A percentile compares a stretch with the other conserved stretches of the same genome.
Evolutionary conservation across 441 rosid genomes (phyloP).

Genomic region (Breynia disticha): DNA sequence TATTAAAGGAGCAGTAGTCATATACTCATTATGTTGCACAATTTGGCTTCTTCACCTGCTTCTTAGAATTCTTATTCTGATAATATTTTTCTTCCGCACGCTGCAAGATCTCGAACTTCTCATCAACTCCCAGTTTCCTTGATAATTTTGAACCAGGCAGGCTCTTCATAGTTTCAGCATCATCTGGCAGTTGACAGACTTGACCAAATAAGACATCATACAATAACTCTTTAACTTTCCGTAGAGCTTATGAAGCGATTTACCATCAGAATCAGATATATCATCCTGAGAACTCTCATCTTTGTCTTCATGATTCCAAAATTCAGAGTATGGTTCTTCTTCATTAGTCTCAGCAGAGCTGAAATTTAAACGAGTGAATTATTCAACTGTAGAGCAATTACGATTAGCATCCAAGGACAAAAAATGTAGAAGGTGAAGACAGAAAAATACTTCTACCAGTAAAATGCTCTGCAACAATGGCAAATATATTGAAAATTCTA

Average conservation of each 20-base stretch:
- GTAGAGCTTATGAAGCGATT: conserved; percentile 11
- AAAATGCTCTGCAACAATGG: too few relatives aligned
- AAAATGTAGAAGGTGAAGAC: too few relatives aligned
- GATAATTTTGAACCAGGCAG: conserved; percentile 36
- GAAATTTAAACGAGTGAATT: conserved; percentile 12
- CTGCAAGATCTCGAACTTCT: conserved; percentile 61
- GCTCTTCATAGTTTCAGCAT: conserved; percentile 32
- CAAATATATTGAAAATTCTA: too few relatives aligned
- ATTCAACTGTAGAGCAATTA: conserved; percentile 7
- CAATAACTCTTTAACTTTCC: not conserved
- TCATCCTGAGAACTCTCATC: conserved; percentile 75
- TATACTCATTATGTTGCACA: too few relatives aligned
- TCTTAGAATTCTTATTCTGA: conserved; percentile 29
- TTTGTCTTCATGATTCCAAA: conserved; percentile 86
- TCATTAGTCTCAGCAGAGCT: conserved; percentile 39
- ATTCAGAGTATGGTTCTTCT: conserved; percentile 57
- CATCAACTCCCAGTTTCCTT: conserved; percentile 44
- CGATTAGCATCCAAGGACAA: too few relatives aligned
- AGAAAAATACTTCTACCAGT: too few relatives aligned
- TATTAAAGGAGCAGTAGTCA: not conserved
- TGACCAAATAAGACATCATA: too few relatives aligned
- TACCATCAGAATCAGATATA: conserved; percentile 84
- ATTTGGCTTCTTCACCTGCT: conserved; percentile 36
- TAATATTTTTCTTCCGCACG: conserved; percentile 67
- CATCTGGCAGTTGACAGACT: conserved; percentile 35